Evolutionary conservation across 2,329 filamentous ascomycete genomes (phyloP).

Genomic region (Venturia carpophila): DNA sequence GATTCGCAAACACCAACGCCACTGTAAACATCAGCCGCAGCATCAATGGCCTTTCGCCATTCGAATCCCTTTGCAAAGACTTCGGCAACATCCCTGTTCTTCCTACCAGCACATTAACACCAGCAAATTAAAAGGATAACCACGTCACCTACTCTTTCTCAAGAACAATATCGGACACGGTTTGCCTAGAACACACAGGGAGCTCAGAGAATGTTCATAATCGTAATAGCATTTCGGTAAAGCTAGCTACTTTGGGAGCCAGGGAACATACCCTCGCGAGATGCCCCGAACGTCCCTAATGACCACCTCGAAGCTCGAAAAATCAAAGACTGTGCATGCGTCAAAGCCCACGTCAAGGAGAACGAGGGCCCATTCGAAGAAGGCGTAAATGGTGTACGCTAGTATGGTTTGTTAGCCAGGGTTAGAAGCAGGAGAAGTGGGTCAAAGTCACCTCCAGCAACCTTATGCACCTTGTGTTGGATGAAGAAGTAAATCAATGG

Average conservation of each 20-base stretch:
- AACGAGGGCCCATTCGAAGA: conserved; percentile 96
- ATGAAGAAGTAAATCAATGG: conserved; percentile 96
- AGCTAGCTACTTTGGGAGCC: conserved; percentile 81
- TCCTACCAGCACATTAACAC: conserved; percentile 43
- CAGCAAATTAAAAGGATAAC: background rate
- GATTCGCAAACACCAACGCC: conserved; percentile 54
- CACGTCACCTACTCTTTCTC: conserved; percentile 64
- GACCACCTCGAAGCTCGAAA: conserved; percentile 77
- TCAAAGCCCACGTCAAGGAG: conserved; percentile 95
- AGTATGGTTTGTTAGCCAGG: conserved; percentile 24
- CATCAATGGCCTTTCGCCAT: conserved; percentile 67
- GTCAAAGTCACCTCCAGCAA: conserved; percentile 69
- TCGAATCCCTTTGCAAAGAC: conserved; percentile 66
- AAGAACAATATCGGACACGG: conserved; percentile 38
- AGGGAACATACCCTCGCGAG: conserved; percentile 97
- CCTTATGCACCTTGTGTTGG: conserved; percentile 92
- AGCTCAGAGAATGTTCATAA: conserved; percentile 22
- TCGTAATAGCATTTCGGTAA: conserved; percentile 29
- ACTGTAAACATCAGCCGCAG: conserved; percentile 81
- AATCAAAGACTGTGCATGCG: conserved; percentile 87
- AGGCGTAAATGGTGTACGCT: conserved; percentile 97
- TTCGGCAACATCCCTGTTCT: conserved; percentile 63
- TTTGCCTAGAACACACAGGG: conserved; percentile 26
- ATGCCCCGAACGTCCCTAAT: conserved; percentile 82
- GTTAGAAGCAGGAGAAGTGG: background rate